Conservation (phyloP, 2,329 filamentous ascomycete species). For the Acephala macrosclerotiorum region DNA sequence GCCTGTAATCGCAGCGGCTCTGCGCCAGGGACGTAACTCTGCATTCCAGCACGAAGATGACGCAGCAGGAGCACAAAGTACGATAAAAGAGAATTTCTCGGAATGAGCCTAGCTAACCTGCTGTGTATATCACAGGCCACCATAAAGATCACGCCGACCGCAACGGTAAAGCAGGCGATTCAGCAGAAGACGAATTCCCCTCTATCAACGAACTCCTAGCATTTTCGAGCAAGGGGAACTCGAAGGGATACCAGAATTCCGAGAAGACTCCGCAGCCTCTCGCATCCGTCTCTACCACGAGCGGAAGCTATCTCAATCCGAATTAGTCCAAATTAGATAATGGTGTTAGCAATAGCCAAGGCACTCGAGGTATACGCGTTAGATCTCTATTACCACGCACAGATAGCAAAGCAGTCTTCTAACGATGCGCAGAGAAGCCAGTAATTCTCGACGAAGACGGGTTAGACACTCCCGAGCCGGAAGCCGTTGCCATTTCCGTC, state of each 20-base stretch:
- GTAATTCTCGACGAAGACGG: slow-evolving; percentile 21
- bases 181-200: slow-evolving; percentile 11
- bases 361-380: slow-evolving; percentile 16
- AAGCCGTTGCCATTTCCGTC: slow-evolving; percentile 5
- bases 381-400: slow-evolving; percentile 15
- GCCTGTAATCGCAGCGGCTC: no score
- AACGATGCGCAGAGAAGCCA: slow-evolving; percentile 10
- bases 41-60: no score
- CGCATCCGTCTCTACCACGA: no score
- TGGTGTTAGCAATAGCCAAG: neutral
- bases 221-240: slow-evolving; percentile 7
- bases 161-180: slow-evolving; percentile 5
- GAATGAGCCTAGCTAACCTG: slow-evolving; percentile 12
- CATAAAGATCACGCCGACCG: slow-evolving; percentile 8
- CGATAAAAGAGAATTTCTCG: slow-evolving; percentile 12
- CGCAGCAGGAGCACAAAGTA: slow-evolving; percentile 3
- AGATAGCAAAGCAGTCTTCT: slow-evolving; percentile 18
- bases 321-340: no score
- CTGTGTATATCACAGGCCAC: slow-evolving; percentile 9
- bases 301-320: no score
- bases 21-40: no score
- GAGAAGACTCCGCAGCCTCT: no score
- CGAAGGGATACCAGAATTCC: no score
- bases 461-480: neutral
- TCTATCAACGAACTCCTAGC: slow-evolving; percentile 7